Conservation (phyloP, 2,329 filamentous ascomycete genomes). For the Pseudopyrenochaeta lycopersici region DNA sequence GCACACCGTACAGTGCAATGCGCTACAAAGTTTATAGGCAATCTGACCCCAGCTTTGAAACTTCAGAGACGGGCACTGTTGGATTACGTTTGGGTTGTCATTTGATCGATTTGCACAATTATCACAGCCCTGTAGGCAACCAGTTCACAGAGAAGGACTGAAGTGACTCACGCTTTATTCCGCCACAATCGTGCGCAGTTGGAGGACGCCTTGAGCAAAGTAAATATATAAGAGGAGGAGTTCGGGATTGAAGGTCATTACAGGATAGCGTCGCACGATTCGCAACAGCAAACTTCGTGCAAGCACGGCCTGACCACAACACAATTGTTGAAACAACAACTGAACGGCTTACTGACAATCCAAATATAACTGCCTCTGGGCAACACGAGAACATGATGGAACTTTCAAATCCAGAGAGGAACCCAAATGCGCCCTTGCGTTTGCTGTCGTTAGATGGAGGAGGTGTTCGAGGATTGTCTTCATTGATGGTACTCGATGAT, state of each 20-base stretch:
- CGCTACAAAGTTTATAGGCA: conserved; percentile 14
- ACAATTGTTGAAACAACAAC: not conserved
- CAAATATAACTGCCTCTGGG: conserved; percentile 1
- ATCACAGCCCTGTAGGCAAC: conserved; percentile 26
- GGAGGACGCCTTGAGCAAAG: conserved; percentile 7
- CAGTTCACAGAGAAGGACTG: conserved; percentile 1
- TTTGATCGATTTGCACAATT: conserved; percentile 10
- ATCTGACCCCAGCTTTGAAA: not conserved
- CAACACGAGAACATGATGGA: conserved; percentile 25
- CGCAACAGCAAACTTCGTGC: conserved; percentile 4
- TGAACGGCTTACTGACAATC: not conserved
- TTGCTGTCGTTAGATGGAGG: conserved; percentile 49
- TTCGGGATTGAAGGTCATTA: not conserved
- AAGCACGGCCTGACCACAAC: not conserved
- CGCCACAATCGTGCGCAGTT: conserved; percentile 13
- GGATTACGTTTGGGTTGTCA: not conserved
- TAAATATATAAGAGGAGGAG: conserved; percentile 7
- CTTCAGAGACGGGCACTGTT: not conserved
- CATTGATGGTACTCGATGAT: conserved; percentile 50
- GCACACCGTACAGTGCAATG: conserved; percentile 14
- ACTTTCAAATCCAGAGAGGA: conserved; percentile 34
- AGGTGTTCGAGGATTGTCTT: conserved; percentile 50
- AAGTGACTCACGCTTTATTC: conserved; percentile 17
- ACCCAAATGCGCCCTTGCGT: conserved; percentile 45
- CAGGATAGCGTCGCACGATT: not conserved